Base-by-base conservation (phyloP, 2,329 filamentous ascomycete species). In the Talaromyces sp. region DNA sequence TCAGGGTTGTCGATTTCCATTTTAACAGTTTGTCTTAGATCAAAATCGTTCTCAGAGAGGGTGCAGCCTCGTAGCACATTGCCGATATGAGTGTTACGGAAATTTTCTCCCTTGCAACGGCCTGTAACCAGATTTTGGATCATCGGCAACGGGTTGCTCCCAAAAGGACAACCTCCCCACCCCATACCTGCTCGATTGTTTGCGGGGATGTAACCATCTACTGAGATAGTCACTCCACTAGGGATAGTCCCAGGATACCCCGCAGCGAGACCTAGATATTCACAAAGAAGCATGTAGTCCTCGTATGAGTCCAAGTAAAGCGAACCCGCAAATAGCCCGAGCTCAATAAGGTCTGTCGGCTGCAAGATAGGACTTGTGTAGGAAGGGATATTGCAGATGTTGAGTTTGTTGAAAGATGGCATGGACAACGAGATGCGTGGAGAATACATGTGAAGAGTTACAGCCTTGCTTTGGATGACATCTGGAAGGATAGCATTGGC, bases 381-480 rank as follows among this genome's bases (percentile, higher is more conserved):
- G 34, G 34, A 36, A 16, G 34, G 34, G 5, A 36, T 36, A 36
- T 36, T 36, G 34, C 12, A 36, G 1, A 86, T 72, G 1, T 72
- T 61, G 0, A 88, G 72, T 0, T 68, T 56, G 53, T 87, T 82
- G 0, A 87, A 69, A 1, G 78, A 61, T 2, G 66, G 64, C 64
- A 71, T 73, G 2, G 61, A 71, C 50, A 77, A 68, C 58, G 74
- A 79, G 0, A 73, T 70, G 0, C 82, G 76, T 0, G 85, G 78
- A 0, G 80, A 67, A 62, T 87, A 88, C 0, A 85, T 47, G 66
- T 84, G 82, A 52, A 89, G 67, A 0, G 71, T 69, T 0, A 82
- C 79, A 4, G 64, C 34, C 12, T 36, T 36, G 14, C 14, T 36
- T 16, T 36, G 34, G 14, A 36, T 36, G 5, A 36, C 34, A 6